Evolutionary conservation across 164 flowering plant genomes (phyloP), one percentile per base, ranked within the genome.

Genomic region (Platanus orientalis): DNA sequence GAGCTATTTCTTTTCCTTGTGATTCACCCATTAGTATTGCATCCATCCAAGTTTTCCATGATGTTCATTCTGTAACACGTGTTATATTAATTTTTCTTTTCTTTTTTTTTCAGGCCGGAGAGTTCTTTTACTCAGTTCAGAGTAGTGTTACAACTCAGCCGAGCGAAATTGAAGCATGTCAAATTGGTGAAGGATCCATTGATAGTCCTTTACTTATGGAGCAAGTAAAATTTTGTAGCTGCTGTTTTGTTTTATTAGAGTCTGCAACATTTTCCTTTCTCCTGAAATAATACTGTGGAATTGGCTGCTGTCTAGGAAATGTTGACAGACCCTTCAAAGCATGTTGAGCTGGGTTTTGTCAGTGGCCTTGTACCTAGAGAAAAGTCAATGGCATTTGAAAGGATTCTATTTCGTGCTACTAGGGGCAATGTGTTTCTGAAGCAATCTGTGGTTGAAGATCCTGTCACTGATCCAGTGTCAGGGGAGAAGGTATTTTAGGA

Each of bases 351-450:
- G 77, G 99, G 99, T 12, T 92, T 77, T 75, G 57, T 90, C 12
- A 71, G 84, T 61, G 99, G 99, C 32, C 94, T 95, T 68, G 92
- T 95, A 69, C 92, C 97, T 6, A 82, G 87, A 67, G 97, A 77
- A 49, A 95, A 92, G 74, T 77, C 90, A 16, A 80, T 92, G 90
- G 83, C 94, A 60, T 95, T 95, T 79, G 97, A 95, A 79, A 87
- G 99, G 80, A 92, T 92, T 52, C 47, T 95, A 32, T 95, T 92
- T 76, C 97, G 99, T 72, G 97, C 99, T 53, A 95, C 99, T 13
- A 81, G 99, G 79, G 99, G 99, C 45, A 95, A 95, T 73, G 77
- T 95, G 64, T 88, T 69, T 69, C 73, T 95, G 58, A 90, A 69
- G 77, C 97, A 92, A 72, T 73, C 80, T 62, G 80, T 54, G 23